These are phyloP conservation scores for Borealophlyctis nickersoniae DNA, from an alignment of 192 early-diverging fungal genomes.

Conservation along the genomic window DNA sequence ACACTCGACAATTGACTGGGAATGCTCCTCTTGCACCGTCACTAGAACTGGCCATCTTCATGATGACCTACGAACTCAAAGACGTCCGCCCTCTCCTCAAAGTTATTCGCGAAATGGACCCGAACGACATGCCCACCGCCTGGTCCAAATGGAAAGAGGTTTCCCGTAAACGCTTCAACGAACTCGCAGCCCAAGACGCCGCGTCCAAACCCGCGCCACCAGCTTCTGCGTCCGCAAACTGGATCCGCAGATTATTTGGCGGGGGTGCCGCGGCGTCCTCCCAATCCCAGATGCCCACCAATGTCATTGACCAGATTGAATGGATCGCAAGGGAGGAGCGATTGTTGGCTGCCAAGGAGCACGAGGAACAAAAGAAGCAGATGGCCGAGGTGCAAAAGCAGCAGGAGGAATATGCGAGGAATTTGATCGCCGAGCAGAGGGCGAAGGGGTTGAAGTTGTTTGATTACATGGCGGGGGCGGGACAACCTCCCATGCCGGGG, in stretches of 20 bases:
- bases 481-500: slow-evolving; percentile 8
- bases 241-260: slow-evolving; percentile 24
- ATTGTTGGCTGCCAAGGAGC: slow-evolving; percentile 63
- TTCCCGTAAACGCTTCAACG: slow-evolving; percentile 31
- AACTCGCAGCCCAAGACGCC: slow-evolving; percentile 1
- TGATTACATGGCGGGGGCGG: slow-evolving; percentile 34
- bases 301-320: slow-evolving; percentile 64
- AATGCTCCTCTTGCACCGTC: slow-evolving; percentile 20
- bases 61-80: slow-evolving; percentile 30
- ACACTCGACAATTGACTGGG: background rate
- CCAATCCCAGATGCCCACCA: slow-evolving; percentile 51
- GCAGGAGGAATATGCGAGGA: slow-evolving; percentile 62
- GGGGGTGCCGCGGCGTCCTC: slow-evolving; percentile 36
- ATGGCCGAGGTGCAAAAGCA: slow-evolving; percentile 61
- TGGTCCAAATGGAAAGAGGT: slow-evolving; percentile 43
- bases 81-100: slow-evolving; percentile 49
- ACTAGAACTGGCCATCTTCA: slow-evolving; percentile 41
- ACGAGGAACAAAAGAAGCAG: slow-evolving; percentile 60
- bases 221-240: background rate
- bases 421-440: slow-evolving; percentile 87
- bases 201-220: background rate
- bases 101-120: slow-evolving; percentile 24
- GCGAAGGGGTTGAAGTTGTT: slow-evolving; percentile 80
- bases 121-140: slow-evolving; percentile 36
- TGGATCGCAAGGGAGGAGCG: slow-evolving; percentile 65